Base-by-base conservation (phyloP, 148 eudicot genomes). In the Rhododendron vialii region DNA sequence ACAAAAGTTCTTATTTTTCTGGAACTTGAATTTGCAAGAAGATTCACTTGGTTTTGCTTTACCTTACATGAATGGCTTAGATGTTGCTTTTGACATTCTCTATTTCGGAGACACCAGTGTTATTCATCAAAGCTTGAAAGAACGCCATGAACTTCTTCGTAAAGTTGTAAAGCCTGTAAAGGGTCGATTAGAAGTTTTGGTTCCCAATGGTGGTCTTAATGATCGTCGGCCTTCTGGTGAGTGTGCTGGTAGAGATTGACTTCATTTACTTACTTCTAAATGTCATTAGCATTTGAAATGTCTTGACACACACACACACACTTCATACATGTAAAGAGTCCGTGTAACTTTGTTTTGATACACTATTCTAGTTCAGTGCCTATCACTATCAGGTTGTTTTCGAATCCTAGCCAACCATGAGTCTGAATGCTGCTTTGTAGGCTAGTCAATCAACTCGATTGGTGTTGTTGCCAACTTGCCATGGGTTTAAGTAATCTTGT, bases 91-190 rank as follows among this genome's bases (percentile, higher is more conserved):
- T 90, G 99, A 96, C 92, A 85, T 96, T 79, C 94, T 96, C 11
- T 96, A 95, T 91, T 97, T 88, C 83, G 98, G 98, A 74, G 99
- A 96, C 88, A 92, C 98, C 50, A 95, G 98, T 91, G 99, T 96
- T 80, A 96, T 96, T 87, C 99, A 96, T 88, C 98, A 91, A 87
- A 92, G 85, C 79, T 88, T 96, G 93, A 94, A 90, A 89, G 99
- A 96, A 89, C 84, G 99, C 38, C 98, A 96, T 10, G 92, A 93
- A 83, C 92, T 93, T 85, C 92, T 96, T 24, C 89, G 82, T 88
- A 92, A 94, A 92, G 92, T 93, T 90, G 94, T 96, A 87, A 93
- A 89, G 86, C 94, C 99, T 10, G 87, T 93, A 24, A 90, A 93
- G 89, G 96, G 97, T 81, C 91, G 91, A 80, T 93, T 96, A 82